Base-by-base conservation (phyloP, 345 rosid genomes). In the Moricandia arvensis region DNA sequence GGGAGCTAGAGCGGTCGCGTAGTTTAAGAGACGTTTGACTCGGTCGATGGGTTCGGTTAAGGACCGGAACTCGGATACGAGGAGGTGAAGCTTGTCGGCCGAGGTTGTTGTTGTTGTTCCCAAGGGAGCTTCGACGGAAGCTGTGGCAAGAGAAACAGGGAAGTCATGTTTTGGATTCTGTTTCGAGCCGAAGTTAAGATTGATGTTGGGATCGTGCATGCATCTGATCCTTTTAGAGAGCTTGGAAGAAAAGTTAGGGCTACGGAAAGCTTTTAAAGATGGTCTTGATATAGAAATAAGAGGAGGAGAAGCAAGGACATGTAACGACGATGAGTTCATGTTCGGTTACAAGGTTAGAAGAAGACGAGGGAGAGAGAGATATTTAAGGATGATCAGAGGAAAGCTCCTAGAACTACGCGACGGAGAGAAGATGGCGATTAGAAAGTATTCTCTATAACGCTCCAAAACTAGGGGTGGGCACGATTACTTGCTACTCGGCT, bases 21-120 rank as follows among this genome's bases (percentile, higher is more conserved):
- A 94, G 78, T 84, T 82, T 7, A 94, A 80, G 29, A 94, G 86
- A 73, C 93, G 93, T 64, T 83, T 90, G 27, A 91, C 97, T 1
- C 98, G 82, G 47, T 91, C 97, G 18, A 94, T 85, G 0, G 98
- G 96, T 69, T 87, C 88, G 27, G 81, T 66, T 21, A 91, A 64
- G 7, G 89, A 86, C 75, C 38, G 63, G 74, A 91, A 91, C 77
- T 89, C 97, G 0, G 87, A 74, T 8, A 76, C 86, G 68, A 91
- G 80, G 59, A 70, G 80, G 9, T 60, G 78, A 13, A 89, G 77
- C 85, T 81, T 85, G n/a, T 81, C 83, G 12, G 81, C 75, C 8
- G 68, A 73, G 31, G 53, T 38, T 57, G 43, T 51, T 24, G 30
- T 54, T 51, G 55, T 49, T 59, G 76, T 62, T 33, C 35, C 70